A percentile compares a stretch with the other conserved stretches of the same genome.
Conservation (phyloP, 495 filamentous ascomycete genomes). For the Penicillium paradoxum region DNA sequence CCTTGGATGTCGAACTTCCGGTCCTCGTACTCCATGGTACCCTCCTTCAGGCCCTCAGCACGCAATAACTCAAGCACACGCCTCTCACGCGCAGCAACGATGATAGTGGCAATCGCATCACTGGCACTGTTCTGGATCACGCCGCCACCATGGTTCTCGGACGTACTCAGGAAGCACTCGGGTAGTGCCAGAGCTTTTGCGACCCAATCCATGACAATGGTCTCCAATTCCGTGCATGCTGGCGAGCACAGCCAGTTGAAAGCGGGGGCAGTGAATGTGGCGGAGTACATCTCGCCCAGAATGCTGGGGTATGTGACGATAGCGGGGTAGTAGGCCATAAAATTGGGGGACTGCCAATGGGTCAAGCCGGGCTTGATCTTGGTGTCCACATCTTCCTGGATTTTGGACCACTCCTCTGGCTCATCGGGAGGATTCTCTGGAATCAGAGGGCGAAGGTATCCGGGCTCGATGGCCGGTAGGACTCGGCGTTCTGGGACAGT, state of each 20-base stretch:
- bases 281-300: slow-evolving; percentile 88
- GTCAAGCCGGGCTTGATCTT: slow-evolving; percentile 94
- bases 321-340: slow-evolving; percentile 94
- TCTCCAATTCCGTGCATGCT: slow-evolving; percentile 94
- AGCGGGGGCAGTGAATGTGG: slow-evolving; percentile 80
- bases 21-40: slow-evolving; percentile 44
- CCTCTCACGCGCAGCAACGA: slow-evolving; percentile 86
- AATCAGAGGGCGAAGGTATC: slow-evolving; percentile 78
- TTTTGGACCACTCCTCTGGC: slow-evolving; percentile 71
- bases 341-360: slow-evolving; percentile 94
- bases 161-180: slow-evolving; percentile 68
- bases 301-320: slow-evolving; percentile 78
- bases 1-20: slow-evolving; percentile 59
- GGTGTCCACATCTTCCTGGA: slow-evolving; percentile 77
- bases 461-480: slow-evolving; percentile 72
- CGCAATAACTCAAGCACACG: slow-evolving; percentile 53
- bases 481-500: slow-evolving; percentile 66
- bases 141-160: slow-evolving; percentile 70
- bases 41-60: slow-evolving; percentile 46
- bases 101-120: slow-evolving; percentile 79
- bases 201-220: slow-evolving; percentile 90
- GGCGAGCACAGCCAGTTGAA: slow-evolving; percentile 99
- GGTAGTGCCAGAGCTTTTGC: slow-evolving; percentile 70
- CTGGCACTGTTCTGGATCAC: slow-evolving; percentile 94
- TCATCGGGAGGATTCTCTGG: slow-evolving; percentile 67